These are phyloP conservation scores for Cryptosporidium parvum DNA, from an alignment of 169 alveolate genomes.

Conservation along the genomic window DNA sequence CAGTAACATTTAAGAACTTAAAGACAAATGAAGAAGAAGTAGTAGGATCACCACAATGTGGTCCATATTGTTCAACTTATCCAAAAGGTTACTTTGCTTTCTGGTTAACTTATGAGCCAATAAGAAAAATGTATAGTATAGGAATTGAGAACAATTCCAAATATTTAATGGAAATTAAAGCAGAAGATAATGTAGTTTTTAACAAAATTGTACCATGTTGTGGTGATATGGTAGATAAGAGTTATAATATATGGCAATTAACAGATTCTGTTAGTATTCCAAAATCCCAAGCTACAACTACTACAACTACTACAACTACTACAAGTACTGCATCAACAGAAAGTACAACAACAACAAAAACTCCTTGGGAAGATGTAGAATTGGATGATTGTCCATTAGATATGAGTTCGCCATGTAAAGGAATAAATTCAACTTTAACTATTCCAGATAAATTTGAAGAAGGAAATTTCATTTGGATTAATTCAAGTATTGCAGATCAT, in stretches of 20 bases:
- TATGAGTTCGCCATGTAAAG: constrained; percentile 21
- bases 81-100: constrained; percentile 65
- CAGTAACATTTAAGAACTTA: constrained; percentile 6
- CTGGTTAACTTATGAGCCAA: constrained; percentile 43
- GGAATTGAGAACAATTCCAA: constrained; percentile 32
- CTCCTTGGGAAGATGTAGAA: constrained; percentile 35
- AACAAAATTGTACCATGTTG: constrained; percentile 7
- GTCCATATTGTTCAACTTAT: constrained; percentile 64
- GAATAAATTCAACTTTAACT: neutral
- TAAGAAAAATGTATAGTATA: constrained; percentile 6
- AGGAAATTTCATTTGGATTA: constrained; percentile 9
- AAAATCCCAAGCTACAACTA: neutral
- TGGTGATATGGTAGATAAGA: neutral
- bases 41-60: constrained; percentile 41
- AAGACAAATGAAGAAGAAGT: neutral
- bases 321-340: neutral
- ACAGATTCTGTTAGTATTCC: neutral
- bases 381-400: neutral
- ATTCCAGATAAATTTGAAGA: neutral
- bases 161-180: constrained; percentile 8
- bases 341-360: constrained; percentile 8
- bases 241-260: constrained; percentile 25
- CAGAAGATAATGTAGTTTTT: neutral
- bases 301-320: constrained; percentile 36
- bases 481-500: neutral